phyloP scores from a whole-genome alignment of 2,329 filamentous ascomycete genomes.

The Sclerotinia spermophila region DNA sequence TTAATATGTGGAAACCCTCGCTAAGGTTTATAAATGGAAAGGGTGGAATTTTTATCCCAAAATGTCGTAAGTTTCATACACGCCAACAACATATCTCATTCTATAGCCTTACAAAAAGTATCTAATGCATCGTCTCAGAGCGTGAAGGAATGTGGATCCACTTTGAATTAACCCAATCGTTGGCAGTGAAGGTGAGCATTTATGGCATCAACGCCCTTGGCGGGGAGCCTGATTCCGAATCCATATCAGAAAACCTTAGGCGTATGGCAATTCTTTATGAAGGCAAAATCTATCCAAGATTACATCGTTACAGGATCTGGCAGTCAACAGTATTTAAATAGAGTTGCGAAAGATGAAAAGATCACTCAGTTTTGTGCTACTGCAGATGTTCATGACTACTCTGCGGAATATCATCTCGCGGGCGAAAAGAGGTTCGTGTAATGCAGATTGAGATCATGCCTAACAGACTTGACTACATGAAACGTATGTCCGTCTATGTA shows the following conservation, averaged over 20 bases:
- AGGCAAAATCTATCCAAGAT: constrained; percentile 38
- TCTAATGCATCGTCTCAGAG: too few relatives aligned
- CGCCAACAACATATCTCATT: too few relatives aligned
- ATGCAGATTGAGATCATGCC: constrained; percentile 17
- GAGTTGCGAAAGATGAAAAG: constrained; percentile 16
- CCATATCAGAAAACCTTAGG: not conserved
- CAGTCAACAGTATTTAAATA: constrained; percentile 14
- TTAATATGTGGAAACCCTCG: constrained; percentile 37
- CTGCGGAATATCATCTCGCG: too few relatives aligned
- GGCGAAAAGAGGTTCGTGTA: too few relatives aligned
- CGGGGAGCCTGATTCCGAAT: constrained; percentile 27
- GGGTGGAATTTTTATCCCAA: constrained; percentile 46
- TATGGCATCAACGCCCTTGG: constrained; percentile 43
- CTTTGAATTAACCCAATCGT: constrained; percentile 33
- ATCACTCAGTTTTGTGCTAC: constrained; percentile 22
- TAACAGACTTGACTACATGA: not conserved
- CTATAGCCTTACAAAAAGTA: too few relatives aligned
- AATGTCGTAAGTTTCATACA: constrained; percentile 40
- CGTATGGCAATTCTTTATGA: constrained; percentile 4
- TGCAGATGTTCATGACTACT: too few relatives aligned
- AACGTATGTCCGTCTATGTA: constrained; percentile 52
- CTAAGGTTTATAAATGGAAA: constrained; percentile 38
- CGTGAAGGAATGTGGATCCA: constrained; percentile 45
- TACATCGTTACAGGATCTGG: constrained; percentile 31
- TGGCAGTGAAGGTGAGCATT: constrained; percentile 41